Evolutionary conservation across 257 asterid species (phyloP), one percentile per base, ranked within the genome.

Genomic region (Marsdenia floribunda): DNA sequence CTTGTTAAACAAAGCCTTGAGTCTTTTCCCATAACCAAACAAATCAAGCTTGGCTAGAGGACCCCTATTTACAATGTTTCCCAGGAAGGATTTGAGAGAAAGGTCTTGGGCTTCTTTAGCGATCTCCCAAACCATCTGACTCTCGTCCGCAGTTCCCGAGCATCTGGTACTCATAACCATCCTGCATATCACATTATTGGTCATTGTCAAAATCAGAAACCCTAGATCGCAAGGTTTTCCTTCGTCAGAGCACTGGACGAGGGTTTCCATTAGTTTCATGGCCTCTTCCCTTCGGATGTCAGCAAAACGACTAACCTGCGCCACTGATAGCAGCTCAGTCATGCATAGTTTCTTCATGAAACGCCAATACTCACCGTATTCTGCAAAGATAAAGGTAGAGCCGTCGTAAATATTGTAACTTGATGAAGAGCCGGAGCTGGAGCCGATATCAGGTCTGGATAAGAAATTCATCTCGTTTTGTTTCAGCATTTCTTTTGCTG

Each of bases 261-360:
- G 54, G 0, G 12, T 53, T 2, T 61, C 70, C 42, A 91, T 1
- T 3, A 91, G 57, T 7, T 66, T 72, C 9, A 18, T 75, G 6
- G 80, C 68, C 65, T 90, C 79, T 26, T 58, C 44, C 53, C 19
- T 69, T 13, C 80, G 53, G 7, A 76, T n/a, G 4, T 44, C 52
- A 2, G n/a, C 89, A 2, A 69, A 76, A 7, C 77, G 58, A 70
- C 90, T 85, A 13, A 90, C 77, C 0, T 90, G 96, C 66, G 67
- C 80, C 57, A 83, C 61, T 3, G 85, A 75, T 1, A 91, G 87
- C 33, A 90, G 93, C 70, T 85, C 91, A 15, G 89, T 82, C 88
- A 88, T 85, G 82, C 93, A 89, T 38, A 91, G 55, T 49, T 88
- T 91, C 87, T 86, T 88, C 87, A 88, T 86, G 88, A 88, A 88